A percentile compares a stretch with the other conserved stretches of the same genome.
Evolutionary conservation across 1,284 basidiomycete genomes (phyloP).

Genomic region (Leccinum solheimii): DNA sequence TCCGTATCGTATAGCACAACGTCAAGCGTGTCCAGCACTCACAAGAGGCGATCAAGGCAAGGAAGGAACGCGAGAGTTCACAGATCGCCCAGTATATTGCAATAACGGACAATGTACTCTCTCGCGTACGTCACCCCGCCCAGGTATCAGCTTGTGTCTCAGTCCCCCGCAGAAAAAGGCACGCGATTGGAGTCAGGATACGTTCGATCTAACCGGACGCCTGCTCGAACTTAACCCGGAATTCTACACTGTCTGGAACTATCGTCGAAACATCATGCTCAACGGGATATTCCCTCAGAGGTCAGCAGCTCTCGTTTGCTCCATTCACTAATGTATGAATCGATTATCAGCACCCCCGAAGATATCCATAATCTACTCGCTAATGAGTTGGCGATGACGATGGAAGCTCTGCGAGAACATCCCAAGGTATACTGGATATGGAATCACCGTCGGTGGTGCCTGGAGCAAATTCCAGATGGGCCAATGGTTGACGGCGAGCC

Average conservation of each 20-base stretch:
- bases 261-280: slow-evolving; percentile 75
- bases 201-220: slow-evolving; percentile 71
- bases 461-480: slow-evolving; percentile 77
- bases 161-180: slow-evolving; percentile 57
- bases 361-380: slow-evolving; percentile 66
- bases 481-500: slow-evolving; percentile 49
- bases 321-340: slow-evolving; percentile 7
- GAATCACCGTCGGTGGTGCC: slow-evolving; percentile 94
- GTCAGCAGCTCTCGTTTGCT: slow-evolving; percentile 38
- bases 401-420: slow-evolving; percentile 73
- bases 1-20: slow-evolving; percentile 66
- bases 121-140: slow-evolving; percentile 50
- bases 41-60: slow-evolving; percentile 63
- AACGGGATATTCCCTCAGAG: slow-evolving; percentile 69
- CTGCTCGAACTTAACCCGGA: slow-evolving; percentile 85
- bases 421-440: slow-evolving; percentile 97
- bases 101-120: slow-evolving; percentile 65
- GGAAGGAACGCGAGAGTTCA: slow-evolving; percentile 65
- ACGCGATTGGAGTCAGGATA: slow-evolving; percentile 64
- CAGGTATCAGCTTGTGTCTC: slow-evolving; percentile 2
- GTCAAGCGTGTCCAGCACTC: slow-evolving; percentile 71
- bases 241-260: slow-evolving; percentile 94
- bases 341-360: slow-evolving; percentile 51
- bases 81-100: slow-evolving; percentile 76
- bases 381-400: slow-evolving; percentile 80